phyloP scores from a whole-genome alignment of 2,329 filamentous ascomycete genomes.

The Pestalotiopsis sp. region DNA sequence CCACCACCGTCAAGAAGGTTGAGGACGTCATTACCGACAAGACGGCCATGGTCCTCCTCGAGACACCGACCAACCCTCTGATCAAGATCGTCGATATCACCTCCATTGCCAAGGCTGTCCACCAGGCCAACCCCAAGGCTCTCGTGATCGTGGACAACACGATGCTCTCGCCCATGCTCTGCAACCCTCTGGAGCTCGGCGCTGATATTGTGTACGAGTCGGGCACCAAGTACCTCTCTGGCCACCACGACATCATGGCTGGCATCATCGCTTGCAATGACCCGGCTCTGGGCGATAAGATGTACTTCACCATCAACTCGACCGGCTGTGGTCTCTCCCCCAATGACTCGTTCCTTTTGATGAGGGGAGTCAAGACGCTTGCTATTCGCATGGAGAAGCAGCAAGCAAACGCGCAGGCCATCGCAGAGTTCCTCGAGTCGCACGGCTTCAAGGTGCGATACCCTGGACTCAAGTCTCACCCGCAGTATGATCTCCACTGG shows the following conservation, averaged over 20 bases:
- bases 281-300: slow-evolving; percentile 76
- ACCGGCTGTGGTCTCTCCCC: slow-evolving; percentile 93
- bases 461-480: slow-evolving; percentile 90
- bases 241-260: slow-evolving; percentile 98
- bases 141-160: slow-evolving; percentile 97
- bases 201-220: slow-evolving; percentile 97
- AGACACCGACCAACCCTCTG: slow-evolving; percentile 95
- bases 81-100: slow-evolving; percentile 97
- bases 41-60: slow-evolving; percentile 93
- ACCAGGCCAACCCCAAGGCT: slow-evolving; percentile 76
- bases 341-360: slow-evolving; percentile 93
- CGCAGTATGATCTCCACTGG: slow-evolving; percentile 95
- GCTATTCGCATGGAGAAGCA: slow-evolving; percentile 99
- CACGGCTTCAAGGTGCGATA: slow-evolving; percentile 95
- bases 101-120: slow-evolving; percentile 74
- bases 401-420: slow-evolving; percentile 86
- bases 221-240: slow-evolving; percentile 96
- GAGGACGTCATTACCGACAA: slow-evolving; percentile 70
- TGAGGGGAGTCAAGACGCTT: slow-evolving; percentile 94
- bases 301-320: slow-evolving; percentile 97
- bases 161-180: slow-evolving; percentile 94
- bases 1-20: slow-evolving; percentile 76
- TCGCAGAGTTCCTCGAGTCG: slow-evolving; percentile 88
- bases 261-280: slow-evolving; percentile 94
- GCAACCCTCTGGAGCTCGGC: slow-evolving; percentile 90